These are phyloP conservation scores for Daldinia decipiens DNA, from an alignment of 495 filamentous ascomycete genomes.

Conservation along the genomic window DNA sequence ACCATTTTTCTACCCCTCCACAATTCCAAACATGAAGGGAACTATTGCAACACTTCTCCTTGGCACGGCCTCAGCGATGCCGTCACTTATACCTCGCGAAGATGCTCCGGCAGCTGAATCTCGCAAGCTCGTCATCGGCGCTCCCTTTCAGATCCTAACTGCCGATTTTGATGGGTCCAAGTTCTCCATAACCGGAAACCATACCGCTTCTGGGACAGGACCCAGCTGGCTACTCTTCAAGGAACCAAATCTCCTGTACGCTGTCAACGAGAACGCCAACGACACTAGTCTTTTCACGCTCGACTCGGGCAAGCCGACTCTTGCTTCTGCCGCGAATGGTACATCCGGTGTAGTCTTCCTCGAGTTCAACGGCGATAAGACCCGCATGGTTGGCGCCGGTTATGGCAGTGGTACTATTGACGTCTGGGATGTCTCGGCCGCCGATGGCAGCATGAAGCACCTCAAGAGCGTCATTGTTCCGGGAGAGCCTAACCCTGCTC, in stretches of 20 bases:
- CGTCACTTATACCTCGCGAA: conserved; percentile 25
- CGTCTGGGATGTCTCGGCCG: conserved; percentile 45
- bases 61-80: conserved; percentile 34
- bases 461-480: conserved; percentile 40
- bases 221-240: conserved; percentile 50
- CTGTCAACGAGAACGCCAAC: conserved; percentile 47
- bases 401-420: conserved; percentile 46
- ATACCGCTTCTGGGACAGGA: conserved; percentile 36
- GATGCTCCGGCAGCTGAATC: not conserved
- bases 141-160: conserved; percentile 44
- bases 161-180: conserved; percentile 43
- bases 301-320: conserved; percentile 25
- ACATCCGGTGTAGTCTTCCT: conserved; percentile 49
- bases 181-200: conserved; percentile 46
- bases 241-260: conserved; percentile 43
- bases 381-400: conserved; percentile 45
- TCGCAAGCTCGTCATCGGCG: conserved; percentile 45
- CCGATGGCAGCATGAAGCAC: conserved; percentile 35
- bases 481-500: conserved; percentile 39
- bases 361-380: conserved; percentile 47
- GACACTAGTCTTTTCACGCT: conserved; percentile 43
- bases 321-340: conserved; percentile 35
- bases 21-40: conserved; percentile 27
- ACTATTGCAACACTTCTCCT: conserved; percentile 40
- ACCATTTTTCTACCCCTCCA: conserved; percentile 3